phyloP scores from a whole-genome alignment of 2,329 filamentous ascomycete species.

The Lachnum nothofagi region DNA sequence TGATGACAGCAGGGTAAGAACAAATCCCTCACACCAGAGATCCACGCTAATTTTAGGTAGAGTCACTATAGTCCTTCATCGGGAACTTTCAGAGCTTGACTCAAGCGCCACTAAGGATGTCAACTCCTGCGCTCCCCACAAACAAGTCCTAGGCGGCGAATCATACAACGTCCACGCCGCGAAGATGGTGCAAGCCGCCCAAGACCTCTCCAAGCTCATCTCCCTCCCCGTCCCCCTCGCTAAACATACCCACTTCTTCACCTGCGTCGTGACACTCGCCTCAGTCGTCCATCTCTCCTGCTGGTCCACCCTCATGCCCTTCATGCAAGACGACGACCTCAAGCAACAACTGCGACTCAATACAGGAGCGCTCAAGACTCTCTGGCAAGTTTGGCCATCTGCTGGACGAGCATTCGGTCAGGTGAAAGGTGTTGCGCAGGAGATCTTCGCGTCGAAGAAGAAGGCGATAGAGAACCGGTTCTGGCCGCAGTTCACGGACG shows the following conservation, averaged over 20 bases:
- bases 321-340: slow-evolving; percentile 59
- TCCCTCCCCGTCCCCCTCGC: slow-evolving; percentile 66
- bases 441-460: slow-evolving; percentile 47
- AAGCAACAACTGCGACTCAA: slow-evolving; percentile 75
- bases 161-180: slow-evolving; percentile 54
- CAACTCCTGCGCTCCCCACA: slow-evolving; percentile 46
- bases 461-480: slow-evolving; percentile 26
- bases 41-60: not conserved
- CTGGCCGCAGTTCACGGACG: slow-evolving; percentile 28
- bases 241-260: slow-evolving; percentile 76
- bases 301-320: slow-evolving; percentile 59
- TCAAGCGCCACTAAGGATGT: slow-evolving; percentile 11
- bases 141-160: slow-evolving; percentile 52
- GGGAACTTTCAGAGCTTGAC: slow-evolving; percentile 70
- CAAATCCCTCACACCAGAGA: not conserved
- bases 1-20: slow-evolving; percentile 54
- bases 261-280: slow-evolving; percentile 69
- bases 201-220: slow-evolving; percentile 68
- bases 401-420: slow-evolving; percentile 63
- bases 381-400: slow-evolving; percentile 19
- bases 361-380: slow-evolving; percentile 33
- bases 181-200: slow-evolving; percentile 73
- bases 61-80: slow-evolving; percentile 66
- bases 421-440: slow-evolving; percentile 69
- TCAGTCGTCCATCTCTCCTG: slow-evolving; percentile 76